A percentile compares a stretch with the other conserved stretches of the same genome.
Conservation (phyloP, 176 grass and related monocot species). For the Ensete glaucum region DNA sequence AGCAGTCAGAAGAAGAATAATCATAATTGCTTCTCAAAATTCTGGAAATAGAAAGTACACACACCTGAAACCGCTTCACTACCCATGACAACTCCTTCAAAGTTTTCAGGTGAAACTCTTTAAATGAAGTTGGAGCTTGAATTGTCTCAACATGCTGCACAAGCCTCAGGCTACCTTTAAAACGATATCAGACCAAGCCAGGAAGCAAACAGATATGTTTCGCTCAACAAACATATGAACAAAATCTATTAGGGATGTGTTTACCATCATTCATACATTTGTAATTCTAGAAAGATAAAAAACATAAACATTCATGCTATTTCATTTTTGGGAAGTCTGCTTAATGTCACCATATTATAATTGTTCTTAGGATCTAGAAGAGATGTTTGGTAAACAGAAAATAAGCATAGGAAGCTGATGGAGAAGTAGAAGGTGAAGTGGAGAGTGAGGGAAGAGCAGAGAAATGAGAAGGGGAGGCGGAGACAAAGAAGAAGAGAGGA, state of each 20-base stretch:
- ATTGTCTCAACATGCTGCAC: conserved; percentile 72
- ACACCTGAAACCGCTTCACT: conserved; percentile 51
- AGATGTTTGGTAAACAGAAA: not conserved
- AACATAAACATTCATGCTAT: not conserved
- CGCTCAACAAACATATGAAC: not conserved
- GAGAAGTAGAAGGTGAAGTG: not conserved
- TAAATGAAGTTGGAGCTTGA: conserved; percentile 40
- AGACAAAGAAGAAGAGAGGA: no score
- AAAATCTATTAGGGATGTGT: not conserved
- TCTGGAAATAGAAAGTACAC: not conserved
- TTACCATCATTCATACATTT: not conserved
- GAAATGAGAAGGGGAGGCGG: no score
- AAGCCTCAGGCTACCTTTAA: conserved; percentile 84
- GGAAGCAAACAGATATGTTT: not conserved
- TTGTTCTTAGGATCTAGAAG: not conserved
- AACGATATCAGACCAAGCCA: not conserved
- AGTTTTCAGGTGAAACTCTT: conserved; percentile 46
- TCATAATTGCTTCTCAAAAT: not conserved
- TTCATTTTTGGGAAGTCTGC: not conserved
- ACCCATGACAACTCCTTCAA: conserved; percentile 57
- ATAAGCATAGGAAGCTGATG: not conserved
- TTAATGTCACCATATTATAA: not conserved
- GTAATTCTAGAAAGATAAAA: not conserved
- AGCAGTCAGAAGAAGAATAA: conserved; percentile 19
- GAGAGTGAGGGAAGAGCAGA: not conserved